Percentiles rank a stretch among this genome's conserved stretches.
Evolutionary conservation across 345 rosid genomes (phyloP).

Genomic region (Diplotaxis tenuifolia): DNA sequence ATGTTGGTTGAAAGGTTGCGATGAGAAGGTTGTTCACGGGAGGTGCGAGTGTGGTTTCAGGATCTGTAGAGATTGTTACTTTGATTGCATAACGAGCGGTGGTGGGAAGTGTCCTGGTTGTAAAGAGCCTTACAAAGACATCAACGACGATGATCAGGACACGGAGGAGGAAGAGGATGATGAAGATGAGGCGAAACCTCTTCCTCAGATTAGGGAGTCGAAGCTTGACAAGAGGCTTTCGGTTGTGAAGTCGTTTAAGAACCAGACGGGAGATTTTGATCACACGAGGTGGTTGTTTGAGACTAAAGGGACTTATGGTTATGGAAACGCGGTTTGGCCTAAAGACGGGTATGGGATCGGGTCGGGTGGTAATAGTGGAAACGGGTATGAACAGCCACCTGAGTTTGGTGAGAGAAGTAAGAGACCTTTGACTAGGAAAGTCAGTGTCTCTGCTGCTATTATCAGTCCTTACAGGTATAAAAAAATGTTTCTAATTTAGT

Average conservation of each 20-base stretch:
- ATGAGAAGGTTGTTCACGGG: conserved; percentile 52
- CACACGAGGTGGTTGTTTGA: conserved; percentile 79
- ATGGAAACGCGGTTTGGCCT: conserved; percentile 82
- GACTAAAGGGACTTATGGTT: conserved; percentile 81
- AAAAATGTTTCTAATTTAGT: background rate
- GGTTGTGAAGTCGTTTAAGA: conserved; percentile 67
- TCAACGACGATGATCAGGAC: conserved; percentile 48
- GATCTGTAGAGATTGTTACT: conserved; percentile 66
- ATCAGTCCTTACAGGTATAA: background rate
- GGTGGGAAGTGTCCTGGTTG: conserved; percentile 78
- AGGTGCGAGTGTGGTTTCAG: conserved; percentile 70
- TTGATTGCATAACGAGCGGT: conserved; percentile 51
- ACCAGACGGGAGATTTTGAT: conserved; percentile 65
- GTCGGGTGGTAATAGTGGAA: conserved; percentile 44
- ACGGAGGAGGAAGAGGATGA: conserved; percentile 37
- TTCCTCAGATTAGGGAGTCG: conserved; percentile 48
- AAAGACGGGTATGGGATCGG: conserved; percentile 72
- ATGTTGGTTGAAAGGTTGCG: conserved; percentile 75
- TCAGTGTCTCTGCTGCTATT: background rate
- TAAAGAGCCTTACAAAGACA: conserved; percentile 63
- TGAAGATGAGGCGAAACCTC: conserved; percentile 63
- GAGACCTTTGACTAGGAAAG: conserved; percentile 67
- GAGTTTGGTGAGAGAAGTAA: conserved; percentile 60
- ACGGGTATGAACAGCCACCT: conserved; percentile 68
- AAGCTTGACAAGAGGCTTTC: conserved; percentile 68